Evolutionary conservation across 2,329 filamentous ascomycete genomes (phyloP), one percentile per base, ranked within the genome.

Genomic region (Teratosphaeria epicoccoides): DNA sequence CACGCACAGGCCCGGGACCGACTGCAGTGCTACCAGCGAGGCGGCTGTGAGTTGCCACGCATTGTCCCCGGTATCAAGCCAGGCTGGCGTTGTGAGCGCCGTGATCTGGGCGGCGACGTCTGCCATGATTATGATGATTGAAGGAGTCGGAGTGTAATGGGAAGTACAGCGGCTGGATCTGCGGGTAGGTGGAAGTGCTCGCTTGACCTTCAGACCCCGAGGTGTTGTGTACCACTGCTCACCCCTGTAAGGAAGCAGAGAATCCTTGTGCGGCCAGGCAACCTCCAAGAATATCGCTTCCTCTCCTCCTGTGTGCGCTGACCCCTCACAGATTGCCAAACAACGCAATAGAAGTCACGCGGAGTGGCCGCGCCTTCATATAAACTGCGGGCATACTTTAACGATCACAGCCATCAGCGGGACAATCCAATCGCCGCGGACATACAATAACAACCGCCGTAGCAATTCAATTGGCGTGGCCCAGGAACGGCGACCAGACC

Each of bases 11-110:
- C 74, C 75, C 4, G 74, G 75, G 3, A 77, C 65, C 24, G 71
- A 73, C 59, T 77, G 75, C 14, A 77, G 65, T 14, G 67, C 74
- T 52, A 77, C 75, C 12, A 77, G 64, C 5, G 70, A 72, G 6
- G 69, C 75, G 2, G 75, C 75, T 14, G 74, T 76, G 48, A 77
- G 65, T 63, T 77, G 74, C 75, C 75, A 77, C 44, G 74, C 72
- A 64, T 77, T 74, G 63, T 77, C 73, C 52, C 75, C 75, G 54
- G 66, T 71, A 57, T 73, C 65, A 25, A 73, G 63, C 59, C 59
- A 61, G n/a, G 12, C 24, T 43, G 58, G 58, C 29, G 55, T 53
- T 24, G 49, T 47, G 7, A 55, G 49, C 10, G 43, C 28, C 24
- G 49, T 33, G 47, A 54, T 47, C 24, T 48, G 23, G 5, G 45